Evolutionary conservation across 1,284 basidiomycete species (phyloP).

Genomic region (Puccinia coronata): DNA sequence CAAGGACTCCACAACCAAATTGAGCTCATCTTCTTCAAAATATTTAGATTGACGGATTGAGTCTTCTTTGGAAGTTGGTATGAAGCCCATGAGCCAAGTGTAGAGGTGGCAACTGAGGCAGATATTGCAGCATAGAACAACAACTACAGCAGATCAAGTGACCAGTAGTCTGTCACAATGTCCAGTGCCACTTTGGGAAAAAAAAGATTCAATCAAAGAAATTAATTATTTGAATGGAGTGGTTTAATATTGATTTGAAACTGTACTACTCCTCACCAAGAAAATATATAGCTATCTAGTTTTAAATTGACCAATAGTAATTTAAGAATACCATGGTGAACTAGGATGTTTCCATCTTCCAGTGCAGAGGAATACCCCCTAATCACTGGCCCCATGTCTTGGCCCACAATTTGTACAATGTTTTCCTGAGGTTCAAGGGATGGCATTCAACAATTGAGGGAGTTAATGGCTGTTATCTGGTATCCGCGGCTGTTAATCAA

Average conservation of each 20-base stretch:
- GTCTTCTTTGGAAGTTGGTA: constrained; percentile 66
- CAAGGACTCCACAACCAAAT: constrained; percentile 70
- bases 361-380: constrained; percentile 84
- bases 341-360: constrained; percentile 83
- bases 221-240: neutral
- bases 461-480: constrained; percentile 85
- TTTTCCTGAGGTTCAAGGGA: constrained; percentile 62
- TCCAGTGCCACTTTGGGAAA: constrained; percentile 50
- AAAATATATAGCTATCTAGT: constrained; percentile 71
- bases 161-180: constrained; percentile 54
- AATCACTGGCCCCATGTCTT: constrained; percentile 87
- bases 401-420: constrained; percentile 72
- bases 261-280: constrained; percentile 60
- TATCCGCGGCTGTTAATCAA: constrained; percentile 86
- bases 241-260: constrained; percentile 56
- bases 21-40: constrained; percentile 70
- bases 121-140: constrained; percentile 86
- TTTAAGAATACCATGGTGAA: constrained; percentile 78
- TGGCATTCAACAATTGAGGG: constrained; percentile 76
- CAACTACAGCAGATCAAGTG: constrained; percentile 58
- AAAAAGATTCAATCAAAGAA: neutral
- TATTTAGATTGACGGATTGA: constrained; percentile 72
- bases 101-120: constrained; percentile 90
- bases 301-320: constrained; percentile 73
- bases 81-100: constrained; percentile 78